A percentile compares a stretch with the other conserved stretches of the same genome.
These are phyloP conservation scores for Actinomucor elegans DNA, from an alignment of 371 early-diverging fungal species.

Conservation along the genomic window DNA sequence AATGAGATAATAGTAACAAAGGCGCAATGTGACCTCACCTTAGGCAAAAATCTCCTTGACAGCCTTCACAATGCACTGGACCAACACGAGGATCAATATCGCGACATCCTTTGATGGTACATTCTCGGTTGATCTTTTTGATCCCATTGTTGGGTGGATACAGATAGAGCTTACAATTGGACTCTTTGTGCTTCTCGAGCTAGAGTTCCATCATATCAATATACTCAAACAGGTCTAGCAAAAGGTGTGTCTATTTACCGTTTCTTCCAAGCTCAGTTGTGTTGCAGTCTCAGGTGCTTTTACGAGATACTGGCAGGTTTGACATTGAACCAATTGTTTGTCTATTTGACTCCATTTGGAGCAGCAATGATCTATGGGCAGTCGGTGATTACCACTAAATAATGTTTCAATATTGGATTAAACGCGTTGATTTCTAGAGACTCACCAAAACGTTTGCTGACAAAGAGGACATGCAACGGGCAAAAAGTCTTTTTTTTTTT, in stretches of 20 bases:
- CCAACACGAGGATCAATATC: slow-evolving; percentile 32
- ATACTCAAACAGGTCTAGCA: no score
- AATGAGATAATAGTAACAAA: not conserved
- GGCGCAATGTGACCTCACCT: slow-evolving; percentile 10
- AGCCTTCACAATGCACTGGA: slow-evolving; percentile 27
- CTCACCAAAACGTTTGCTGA: slow-evolving; percentile 20
- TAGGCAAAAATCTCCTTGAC: slow-evolving; percentile 27
- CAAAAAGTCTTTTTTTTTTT: slow-evolving; percentile 20
- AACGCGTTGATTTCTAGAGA: not conserved
- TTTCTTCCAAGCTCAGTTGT: not conserved
- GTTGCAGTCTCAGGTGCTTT: slow-evolving; percentile 1
- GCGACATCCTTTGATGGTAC: slow-evolving; percentile 22
- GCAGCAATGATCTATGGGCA: slow-evolving; percentile 29
- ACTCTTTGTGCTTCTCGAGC: slow-evolving; percentile 23
- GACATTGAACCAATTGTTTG: slow-evolving; percentile 19
- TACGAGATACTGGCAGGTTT: slow-evolving; percentile 18
- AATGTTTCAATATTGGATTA: not conserved
- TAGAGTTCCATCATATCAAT: no score
- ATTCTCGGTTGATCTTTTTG: slow-evolving; percentile 3
- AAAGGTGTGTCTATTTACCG: no score
- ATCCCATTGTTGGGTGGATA: not conserved
- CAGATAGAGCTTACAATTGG: slow-evolving; percentile 9
- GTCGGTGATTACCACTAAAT: slow-evolving; percentile 31
- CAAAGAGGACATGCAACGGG: slow-evolving; percentile 38
- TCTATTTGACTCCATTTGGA: slow-evolving; percentile 6